Conservation (phyloP, 768 basidiomycete genomes). For the Leccinum barrowsii region DNA sequence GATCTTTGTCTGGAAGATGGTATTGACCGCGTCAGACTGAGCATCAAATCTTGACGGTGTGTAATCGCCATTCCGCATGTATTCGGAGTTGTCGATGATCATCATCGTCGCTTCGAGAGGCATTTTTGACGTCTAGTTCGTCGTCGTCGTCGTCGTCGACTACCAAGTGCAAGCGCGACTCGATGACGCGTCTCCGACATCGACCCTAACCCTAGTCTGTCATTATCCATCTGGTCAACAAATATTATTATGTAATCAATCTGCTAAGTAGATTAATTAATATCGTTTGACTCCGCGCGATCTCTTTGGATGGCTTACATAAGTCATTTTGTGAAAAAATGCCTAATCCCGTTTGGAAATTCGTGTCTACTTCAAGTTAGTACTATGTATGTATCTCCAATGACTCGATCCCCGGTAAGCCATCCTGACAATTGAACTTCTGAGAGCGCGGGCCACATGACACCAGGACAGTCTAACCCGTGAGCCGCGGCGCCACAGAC, state of each 20-base stretch:
- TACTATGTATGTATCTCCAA: too few relatives aligned
- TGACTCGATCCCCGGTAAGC: too few relatives aligned
- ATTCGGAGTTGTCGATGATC: conserved; percentile 96
- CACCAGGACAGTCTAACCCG: background rate
- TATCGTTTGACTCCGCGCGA: too few relatives aligned
- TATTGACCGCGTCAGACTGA: conserved; percentile 87
- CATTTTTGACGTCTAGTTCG: conserved; percentile 50
- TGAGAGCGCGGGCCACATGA: too few relatives aligned
- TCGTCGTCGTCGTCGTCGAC: background rate
- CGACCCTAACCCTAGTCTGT: conserved; percentile 23
- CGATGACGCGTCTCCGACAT: conserved; percentile 27
- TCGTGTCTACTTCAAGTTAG: too few relatives aligned
- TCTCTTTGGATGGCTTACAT: too few relatives aligned
- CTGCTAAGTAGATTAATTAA: too few relatives aligned
- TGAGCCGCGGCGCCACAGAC: background rate
- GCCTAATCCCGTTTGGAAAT: too few relatives aligned
- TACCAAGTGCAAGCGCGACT: conserved; percentile 2
- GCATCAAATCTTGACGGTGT: conserved; percentile 83
- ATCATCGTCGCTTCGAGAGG: conserved; percentile 98
- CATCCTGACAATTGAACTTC: too few relatives aligned
- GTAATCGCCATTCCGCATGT: conserved; percentile 95
- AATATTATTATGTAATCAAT: background rate
- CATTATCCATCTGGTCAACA: background rate
- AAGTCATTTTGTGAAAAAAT: too few relatives aligned
- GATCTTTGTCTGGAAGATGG: conserved; percentile 89